A percentile compares a stretch with the other conserved stretches of the same genome.
phyloP scores from a whole-genome alignment of 495 filamentous ascomycete species.

The Choiromyces venosus region DNA sequence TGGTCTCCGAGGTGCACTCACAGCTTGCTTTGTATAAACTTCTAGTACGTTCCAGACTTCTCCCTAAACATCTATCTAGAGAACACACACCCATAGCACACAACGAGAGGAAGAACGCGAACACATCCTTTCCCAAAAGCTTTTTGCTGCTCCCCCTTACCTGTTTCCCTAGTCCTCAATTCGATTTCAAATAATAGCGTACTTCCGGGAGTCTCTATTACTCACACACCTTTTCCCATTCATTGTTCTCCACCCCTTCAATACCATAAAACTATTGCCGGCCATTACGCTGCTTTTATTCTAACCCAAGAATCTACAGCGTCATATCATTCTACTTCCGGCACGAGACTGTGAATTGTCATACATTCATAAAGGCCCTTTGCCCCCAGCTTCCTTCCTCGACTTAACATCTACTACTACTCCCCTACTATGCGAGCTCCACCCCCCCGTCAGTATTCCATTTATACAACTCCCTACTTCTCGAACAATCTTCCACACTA shows the following conservation, averaged over 20 bases:
- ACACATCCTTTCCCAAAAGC: background rate
- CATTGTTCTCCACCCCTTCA: background rate
- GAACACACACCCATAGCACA: background rate
- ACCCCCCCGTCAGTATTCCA: constrained; percentile 18
- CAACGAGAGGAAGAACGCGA: background rate
- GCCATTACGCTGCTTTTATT: background rate
- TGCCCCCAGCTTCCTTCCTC: constrained; percentile 3
- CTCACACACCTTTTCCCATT: background rate
- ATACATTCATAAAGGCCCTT: constrained; percentile 21
- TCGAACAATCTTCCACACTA: constrained; percentile 20
- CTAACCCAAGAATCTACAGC: background rate
- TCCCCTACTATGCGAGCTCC: constrained; percentile 25
- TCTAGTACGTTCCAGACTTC: background rate
- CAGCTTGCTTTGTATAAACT: background rate
- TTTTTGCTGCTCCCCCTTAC: background rate
- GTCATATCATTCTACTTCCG: background rate
- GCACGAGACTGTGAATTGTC: background rate
- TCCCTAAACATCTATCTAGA: background rate
- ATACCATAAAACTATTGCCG: background rate
- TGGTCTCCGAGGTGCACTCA: background rate
- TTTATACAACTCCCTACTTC: constrained; percentile 25
- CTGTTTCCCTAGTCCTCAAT: background rate
- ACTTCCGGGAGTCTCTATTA: background rate
- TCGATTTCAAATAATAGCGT: background rate
- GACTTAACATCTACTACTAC: background rate